Evolutionary conservation across 768 basidiomycete species (phyloP), one percentile per base, ranked within the genome.

Genomic region (Boletus rufocinnamomeus): DNA sequence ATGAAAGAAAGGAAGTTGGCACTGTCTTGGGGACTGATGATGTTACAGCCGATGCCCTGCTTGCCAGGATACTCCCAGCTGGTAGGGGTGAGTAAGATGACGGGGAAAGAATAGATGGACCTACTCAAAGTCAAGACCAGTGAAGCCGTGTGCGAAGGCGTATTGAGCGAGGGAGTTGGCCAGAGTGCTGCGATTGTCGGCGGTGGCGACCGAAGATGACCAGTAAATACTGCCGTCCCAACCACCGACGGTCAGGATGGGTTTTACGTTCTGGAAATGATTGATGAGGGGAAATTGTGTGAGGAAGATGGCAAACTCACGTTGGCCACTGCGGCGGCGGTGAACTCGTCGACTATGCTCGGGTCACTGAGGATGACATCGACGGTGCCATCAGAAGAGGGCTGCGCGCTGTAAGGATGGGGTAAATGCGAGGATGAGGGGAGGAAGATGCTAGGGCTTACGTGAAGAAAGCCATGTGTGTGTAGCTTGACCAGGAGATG

Each of bases 31-130:
- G 79, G 61, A 25, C 82, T 82, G 47, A 85, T 72, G 7, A 70
- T 71, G 74, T 96, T 96, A 68, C 90, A 91, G 8, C 81, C 80
- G 21, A 89, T 80, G 17, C 92, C 93, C 46, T 75, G 76, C 13
- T 74, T 74, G 40, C 79, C 83, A 38, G 93, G 94, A 69, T 92
- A 96, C 71, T 95, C 93, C 93, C 92, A 94, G 68, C 90, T 91
- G 50, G n/a, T 32, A 21, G 6, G 1, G 25, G 19, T 66, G 21
- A 64, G 56, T 16, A 50, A 27, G 8, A 40, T 7, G n/a, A 3
- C 2, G 7, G 0, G 35, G 5, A 48, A 45, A 25, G 23, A 49
- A 47, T 1, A 21, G 28, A 14, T 32, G 11, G 6, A 75, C 84
- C 41, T 66, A 86, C 86, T 88, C 87, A 55, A 88, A 84, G 63